Base-by-base conservation (phyloP, 1,139 yeast species). In the Yamadazyma mexicana region DNA sequence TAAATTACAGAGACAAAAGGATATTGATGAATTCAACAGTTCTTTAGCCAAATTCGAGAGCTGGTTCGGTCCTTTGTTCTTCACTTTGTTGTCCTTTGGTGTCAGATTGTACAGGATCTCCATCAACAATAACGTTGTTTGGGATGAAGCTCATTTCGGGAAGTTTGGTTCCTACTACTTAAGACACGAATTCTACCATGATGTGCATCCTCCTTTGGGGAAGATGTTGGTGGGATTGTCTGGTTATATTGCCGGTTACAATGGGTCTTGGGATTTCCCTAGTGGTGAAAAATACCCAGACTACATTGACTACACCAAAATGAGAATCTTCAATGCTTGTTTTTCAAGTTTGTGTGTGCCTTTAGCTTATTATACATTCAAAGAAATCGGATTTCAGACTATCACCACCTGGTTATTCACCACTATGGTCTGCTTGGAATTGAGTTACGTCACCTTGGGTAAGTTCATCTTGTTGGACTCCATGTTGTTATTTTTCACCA, bases 161-260 rank as follows among this genome's bases (percentile, higher is more conserved):
- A 89, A 88, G 62, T 91, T 91, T 60, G 97, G 97, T 39, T 87
- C 96, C 11, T 87, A 87, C 63, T 91, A 91, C 67, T 71, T 91
- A 51, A 83, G 91, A 70, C 95, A 87, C 58, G 95, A 89, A 55
- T 91, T 89, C 61, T 91, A 91, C 64, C 96, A 89, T 60, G 99
- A 92, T 66, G 98, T 92, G 43, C 99, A 92, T 63, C 99, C 99
- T 38, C 98, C 98, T 2, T 77, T 94, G 54, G 98, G 98, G 28
- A 94, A 94, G 65, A 89, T 94, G 96, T 75, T 94, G 47, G 91
- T 91, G 48, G 99, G 97, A 1, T 72, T 94, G 31, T 87, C 96
- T 11, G 99, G 98, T 12, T 89, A 85, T 57, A 54, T 85, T 37
- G 86, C 88, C 11, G 82, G 81, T 0, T 85, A 79, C 52, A 75